Evolutionary conservation across 257 asterid genomes (phyloP), one percentile per base, ranked within the genome.

Genomic region (Ligustrum vulgare): DNA sequence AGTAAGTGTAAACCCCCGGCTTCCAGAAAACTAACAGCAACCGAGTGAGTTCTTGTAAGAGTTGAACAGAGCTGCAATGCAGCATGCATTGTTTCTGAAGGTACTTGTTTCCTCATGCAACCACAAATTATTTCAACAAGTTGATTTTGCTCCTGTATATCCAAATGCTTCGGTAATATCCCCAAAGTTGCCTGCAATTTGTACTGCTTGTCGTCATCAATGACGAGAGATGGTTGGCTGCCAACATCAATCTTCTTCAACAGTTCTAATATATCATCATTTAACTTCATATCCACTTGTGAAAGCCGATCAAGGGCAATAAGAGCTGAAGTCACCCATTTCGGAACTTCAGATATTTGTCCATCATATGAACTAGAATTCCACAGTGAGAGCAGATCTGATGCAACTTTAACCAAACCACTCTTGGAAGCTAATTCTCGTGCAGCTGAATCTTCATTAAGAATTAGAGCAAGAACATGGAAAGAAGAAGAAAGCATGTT

Each of bases 281-380:
- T 87, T 72, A 85, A 80, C 72, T 83, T 89, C 63, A 87, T 80
- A 80, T 88, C 96, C 79, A 89, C 91, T 82, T 94, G 97, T 84
- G 93, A 96, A 82, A 94, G 98, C 69, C 97, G 93, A 77, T 94
- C 98, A 81, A 94, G 80, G 56, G 94, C 97, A 75, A 94, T 83
- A 82, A 91, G 89, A 77, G 97, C 97, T 49, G 98, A 90, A 72
- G 98, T 87, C 81, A 91, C 97, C 97, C 97, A 94, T 82, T 86
- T 90, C 51, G 97, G 96, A 70, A 89, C 95, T 83, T 87, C 84
- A 81, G 92, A 75, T 71, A 84, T 77, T 74, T 78, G 96, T 80
- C 76, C 89, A 70, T 80, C 90, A 75, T 73, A 63, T 47, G 91
- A 82, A 75, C 82, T 65, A 71, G 83, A 83, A 87, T 86, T 87